These are phyloP conservation scores for Fallopia convolvulus DNA, from an alignment of 148 eudicot genomes.

Conservation along the genomic window DNA sequence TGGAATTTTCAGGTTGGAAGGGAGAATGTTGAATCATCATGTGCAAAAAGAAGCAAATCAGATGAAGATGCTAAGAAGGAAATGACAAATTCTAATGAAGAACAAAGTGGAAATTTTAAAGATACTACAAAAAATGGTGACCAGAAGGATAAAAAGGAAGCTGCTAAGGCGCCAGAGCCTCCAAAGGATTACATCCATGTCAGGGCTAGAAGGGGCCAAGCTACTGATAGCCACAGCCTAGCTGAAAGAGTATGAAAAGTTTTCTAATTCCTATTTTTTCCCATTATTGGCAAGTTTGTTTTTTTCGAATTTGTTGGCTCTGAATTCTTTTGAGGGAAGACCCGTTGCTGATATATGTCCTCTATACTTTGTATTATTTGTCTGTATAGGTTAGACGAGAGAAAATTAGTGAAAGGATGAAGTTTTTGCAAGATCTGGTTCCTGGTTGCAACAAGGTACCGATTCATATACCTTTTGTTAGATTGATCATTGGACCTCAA, in stretches of 20 bases:
- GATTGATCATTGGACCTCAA: neutral
- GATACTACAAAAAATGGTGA: neutral
- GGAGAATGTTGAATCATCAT: conserved; percentile 16
- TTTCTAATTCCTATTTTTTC: neutral
- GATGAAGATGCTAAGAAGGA: conserved; percentile 15
- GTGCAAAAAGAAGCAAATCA: conserved; percentile 34
- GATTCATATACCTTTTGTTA: neutral
- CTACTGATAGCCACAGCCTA: conserved; percentile 56
- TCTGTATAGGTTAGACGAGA: conserved; percentile 55
- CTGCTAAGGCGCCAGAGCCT: conserved; percentile 28
- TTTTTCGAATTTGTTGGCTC: neutral
- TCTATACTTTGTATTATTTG: neutral
- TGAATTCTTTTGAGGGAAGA: conserved; percentile 1
- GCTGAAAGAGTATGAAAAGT: conserved; percentile 52
- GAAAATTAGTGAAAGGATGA: conserved; percentile 72
- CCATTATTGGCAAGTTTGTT: conserved; percentile 2
- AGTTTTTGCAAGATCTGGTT: conserved; percentile 58
- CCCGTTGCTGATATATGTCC: neutral
- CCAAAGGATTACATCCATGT: conserved; percentile 64
- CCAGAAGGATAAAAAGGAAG: conserved; percentile 16
- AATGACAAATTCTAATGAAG: conserved; percentile 9
- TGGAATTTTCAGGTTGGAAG: conserved; percentile 27
- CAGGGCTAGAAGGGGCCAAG: conserved; percentile 56
- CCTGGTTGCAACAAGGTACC: conserved; percentile 58
- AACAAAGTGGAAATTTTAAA: conserved; percentile 3